These are phyloP conservation scores for Penicillium macrosclerotiorum DNA, from an alignment of 495 filamentous ascomycete species.

Conservation along the genomic window DNA sequence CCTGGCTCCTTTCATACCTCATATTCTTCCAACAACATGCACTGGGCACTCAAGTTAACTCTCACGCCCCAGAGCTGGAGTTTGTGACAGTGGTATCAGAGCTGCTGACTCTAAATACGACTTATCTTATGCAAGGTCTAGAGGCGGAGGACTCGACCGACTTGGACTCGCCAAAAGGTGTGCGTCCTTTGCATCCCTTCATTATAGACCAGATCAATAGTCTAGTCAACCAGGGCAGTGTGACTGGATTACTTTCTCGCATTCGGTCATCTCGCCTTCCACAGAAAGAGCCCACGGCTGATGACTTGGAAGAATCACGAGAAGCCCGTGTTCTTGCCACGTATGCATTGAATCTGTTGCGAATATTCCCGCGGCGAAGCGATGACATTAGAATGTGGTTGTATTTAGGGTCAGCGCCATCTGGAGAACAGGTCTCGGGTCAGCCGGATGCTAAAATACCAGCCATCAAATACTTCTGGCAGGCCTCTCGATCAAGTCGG, in stretches of 20 bases:
- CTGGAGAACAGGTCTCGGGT: slow-evolving; percentile 31
- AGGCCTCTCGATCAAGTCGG: slow-evolving; percentile 62
- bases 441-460: slow-evolving; percentile 50
- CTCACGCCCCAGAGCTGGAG: slow-evolving; percentile 50
- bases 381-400: slow-evolving; percentile 97
- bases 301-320: slow-evolving; percentile 36
- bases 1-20: slow-evolving; percentile 81
- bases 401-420: slow-evolving; percentile 72
- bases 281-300: slow-evolving; percentile 23
- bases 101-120: slow-evolving; percentile 60
- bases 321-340: slow-evolving; percentile 76
- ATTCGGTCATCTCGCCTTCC: slow-evolving; percentile 30
- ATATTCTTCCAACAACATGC: slow-evolving; percentile 67
- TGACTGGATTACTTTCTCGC: slow-evolving; percentile 56
- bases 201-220: slow-evolving; percentile 58
- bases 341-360: slow-evolving; percentile 81
- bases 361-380: slow-evolving; percentile 76
- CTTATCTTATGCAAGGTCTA: slow-evolving; percentile 53
- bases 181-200: slow-evolving; percentile 50
- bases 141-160: slow-evolving; percentile 49
- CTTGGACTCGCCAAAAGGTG: slow-evolving; percentile 22
- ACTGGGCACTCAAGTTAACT: slow-evolving; percentile 38
- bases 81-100: slow-evolving; percentile 65
- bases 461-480: slow-evolving; percentile 88
- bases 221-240: slow-evolving; percentile 64